Evolutionary conservation across 805 yeast species (phyloP), one percentile per base, ranked within the genome.

Genomic region (Teunomyces gatunensis): DNA sequence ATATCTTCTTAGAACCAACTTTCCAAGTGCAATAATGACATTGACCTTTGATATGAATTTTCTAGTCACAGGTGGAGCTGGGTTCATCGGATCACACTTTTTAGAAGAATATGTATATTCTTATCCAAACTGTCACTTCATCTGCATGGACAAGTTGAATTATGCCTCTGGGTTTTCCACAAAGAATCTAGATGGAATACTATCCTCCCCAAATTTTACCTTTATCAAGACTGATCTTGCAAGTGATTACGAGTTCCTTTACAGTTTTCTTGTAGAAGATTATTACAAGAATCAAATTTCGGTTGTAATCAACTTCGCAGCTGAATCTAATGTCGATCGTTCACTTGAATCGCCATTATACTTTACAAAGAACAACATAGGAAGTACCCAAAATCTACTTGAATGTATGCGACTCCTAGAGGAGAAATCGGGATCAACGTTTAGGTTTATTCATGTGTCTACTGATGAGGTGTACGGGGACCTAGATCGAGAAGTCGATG

Each of bases 381-480:
- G 74, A 1, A 73, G 79, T 7, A 71, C 81, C 1, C 81, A 76
- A 49, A 73, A 69, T 20, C 49, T 80, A 13, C 62, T 80, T 5
- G 83, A 80, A 54, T 63, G 66, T 20, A 57, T 65, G 15, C 60
- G 77, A 27, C 15, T 47, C 17, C 18, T 53, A 21, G 29, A 29
- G 1, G 43, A 15, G 33, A 10, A 37, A 46, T 11, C 7, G 33
- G 12, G 52, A 53, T 7, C 28, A 48, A 10, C 17, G 13, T 32
- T 46, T 6, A 45, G 55, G 11, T 64, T 77, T 35, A 42, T 79
- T 5, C 83, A 80, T 54, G 65, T 80, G 39, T 80, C 84, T 7
- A 80, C 85, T 0, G 85, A 80, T 55, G 85, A 80, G 52, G 84
- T 80, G 0, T 80, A 80, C 51, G 85, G 85, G 1, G 82, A 79